Evolutionary conservation across 2,329 filamentous ascomycete species (phyloP).

Genomic region (Scedosporium apiospermum): DNA sequence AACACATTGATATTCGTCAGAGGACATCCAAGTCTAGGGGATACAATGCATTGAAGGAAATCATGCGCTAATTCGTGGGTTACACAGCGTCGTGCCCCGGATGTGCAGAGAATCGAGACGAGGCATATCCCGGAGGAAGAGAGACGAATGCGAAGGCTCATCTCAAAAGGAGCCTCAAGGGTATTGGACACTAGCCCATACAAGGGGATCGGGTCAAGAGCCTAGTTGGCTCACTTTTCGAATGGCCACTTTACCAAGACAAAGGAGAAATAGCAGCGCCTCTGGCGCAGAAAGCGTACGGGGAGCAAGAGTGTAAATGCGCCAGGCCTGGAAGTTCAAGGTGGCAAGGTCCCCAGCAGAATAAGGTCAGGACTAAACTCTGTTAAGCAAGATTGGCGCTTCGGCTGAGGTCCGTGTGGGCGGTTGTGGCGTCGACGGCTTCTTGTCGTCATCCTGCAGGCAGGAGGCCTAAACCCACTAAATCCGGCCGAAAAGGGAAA

Average conservation of each 20-base stretch:
- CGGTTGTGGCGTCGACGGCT: neutral
- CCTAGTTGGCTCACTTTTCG: too few relatives aligned
- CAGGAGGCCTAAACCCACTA: neutral
- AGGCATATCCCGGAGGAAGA: too few relatives aligned
- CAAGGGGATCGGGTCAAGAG: too few relatives aligned
- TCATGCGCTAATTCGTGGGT: neutral
- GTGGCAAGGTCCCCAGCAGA: neutral
- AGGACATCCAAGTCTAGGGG: neutral
- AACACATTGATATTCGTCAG: constrained; percentile 8
- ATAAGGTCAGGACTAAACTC: neutral
- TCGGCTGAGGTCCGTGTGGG: neutral
- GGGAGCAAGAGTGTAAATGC: too few relatives aligned
- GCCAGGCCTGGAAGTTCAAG: too few relatives aligned
- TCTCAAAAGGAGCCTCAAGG: too few relatives aligned
- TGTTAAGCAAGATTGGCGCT: neutral
- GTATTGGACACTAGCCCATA: too few relatives aligned
- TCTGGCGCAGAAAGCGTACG: too few relatives aligned
- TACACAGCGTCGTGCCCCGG: neutral
- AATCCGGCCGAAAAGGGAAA: neutral
- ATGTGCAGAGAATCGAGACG: too few relatives aligned
- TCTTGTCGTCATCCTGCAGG: constrained; percentile 1
- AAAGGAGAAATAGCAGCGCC: too few relatives aligned
- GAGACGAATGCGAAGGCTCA: too few relatives aligned
- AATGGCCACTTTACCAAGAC: too few relatives aligned
- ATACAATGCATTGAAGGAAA: neutral